phyloP scores from a whole-genome alignment of 2,329 filamentous ascomycete species.

The Tolypocladium ovalisporum region DNA sequence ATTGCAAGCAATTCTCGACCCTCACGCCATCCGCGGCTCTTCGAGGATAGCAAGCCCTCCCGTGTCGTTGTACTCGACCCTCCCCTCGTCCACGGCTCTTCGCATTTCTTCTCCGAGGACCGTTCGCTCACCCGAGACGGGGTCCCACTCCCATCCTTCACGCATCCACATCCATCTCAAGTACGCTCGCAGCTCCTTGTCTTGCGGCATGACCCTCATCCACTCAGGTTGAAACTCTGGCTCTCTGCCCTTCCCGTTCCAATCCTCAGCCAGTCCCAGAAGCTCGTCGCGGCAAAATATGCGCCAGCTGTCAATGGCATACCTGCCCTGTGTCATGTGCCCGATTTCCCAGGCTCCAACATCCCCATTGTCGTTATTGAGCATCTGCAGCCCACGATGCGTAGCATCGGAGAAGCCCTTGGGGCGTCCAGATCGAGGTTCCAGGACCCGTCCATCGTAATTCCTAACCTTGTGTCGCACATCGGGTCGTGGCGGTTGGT shows the following conservation, averaged over 20 bases:
- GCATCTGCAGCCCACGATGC: not conserved
- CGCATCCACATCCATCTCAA: constrained; percentile 87
- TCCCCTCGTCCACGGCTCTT: constrained; percentile 43
- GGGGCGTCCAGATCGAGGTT: constrained; percentile 1
- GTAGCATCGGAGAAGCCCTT: not conserved
- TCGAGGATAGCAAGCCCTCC: constrained; percentile 35
- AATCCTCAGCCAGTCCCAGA: constrained; percentile 53
- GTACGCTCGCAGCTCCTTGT: constrained; percentile 84
- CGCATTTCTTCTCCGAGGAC: constrained; percentile 42
- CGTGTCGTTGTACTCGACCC: constrained; percentile 43
- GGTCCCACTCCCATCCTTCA: constrained; percentile 76
- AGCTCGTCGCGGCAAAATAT: constrained; percentile 83
- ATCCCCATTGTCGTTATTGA: constrained; percentile 4
- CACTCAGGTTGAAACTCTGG: constrained; percentile 70
- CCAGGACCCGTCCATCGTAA: constrained; percentile 29
- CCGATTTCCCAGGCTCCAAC: constrained; percentile 67
- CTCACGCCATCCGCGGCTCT: not conserved
- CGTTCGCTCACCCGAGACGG: constrained; percentile 52
- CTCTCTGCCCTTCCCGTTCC: constrained; percentile 46
- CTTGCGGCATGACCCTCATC: constrained; percentile 72
- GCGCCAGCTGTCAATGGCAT: constrained; percentile 82
- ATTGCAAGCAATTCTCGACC: not conserved
- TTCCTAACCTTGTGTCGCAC: constrained; percentile 42
- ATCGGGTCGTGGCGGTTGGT: constrained; percentile 47
- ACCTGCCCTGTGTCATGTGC: constrained; percentile 71